Evolutionary conservation across 2,329 filamentous ascomycete species (phyloP).

Genomic region (Talaromyces pinophilus): DNA sequence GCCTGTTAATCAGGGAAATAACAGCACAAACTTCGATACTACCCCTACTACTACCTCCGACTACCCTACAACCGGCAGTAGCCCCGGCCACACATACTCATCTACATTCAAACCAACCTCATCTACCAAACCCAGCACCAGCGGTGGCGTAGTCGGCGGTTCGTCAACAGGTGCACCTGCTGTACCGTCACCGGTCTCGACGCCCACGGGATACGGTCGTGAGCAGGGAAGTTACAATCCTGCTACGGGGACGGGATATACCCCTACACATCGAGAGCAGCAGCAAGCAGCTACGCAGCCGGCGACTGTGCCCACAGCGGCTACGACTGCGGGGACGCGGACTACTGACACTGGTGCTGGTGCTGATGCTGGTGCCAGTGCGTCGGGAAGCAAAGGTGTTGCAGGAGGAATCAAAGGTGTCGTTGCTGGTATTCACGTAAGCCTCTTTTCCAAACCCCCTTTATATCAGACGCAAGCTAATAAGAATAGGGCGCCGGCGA

Average conservation of each 20-base stretch:
- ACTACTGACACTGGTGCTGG: not conserved
- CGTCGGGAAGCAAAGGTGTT: conserved; percentile 17
- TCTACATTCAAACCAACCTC: not conserved
- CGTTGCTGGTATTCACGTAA: conserved; percentile 40
- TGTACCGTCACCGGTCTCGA: conserved; percentile 28
- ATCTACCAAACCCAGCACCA: not conserved
- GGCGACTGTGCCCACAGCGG: not conserved
- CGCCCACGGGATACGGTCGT: conserved; percentile 12
- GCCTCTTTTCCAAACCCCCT: conserved; percentile 13
- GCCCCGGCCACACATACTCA: not conserved
- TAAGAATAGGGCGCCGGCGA: conserved; percentile 42
- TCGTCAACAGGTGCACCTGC: conserved; percentile 36
- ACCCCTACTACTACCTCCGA: not conserved
- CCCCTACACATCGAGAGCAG: not conserved
- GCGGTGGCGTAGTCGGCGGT: conserved; percentile 26
- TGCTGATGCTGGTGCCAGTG: not conserved
- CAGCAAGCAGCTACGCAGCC: conserved; percentile 3
- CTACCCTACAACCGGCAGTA: not conserved
- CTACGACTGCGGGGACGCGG: not conserved
- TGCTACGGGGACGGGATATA: conserved; percentile 29
- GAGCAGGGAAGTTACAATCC: conserved; percentile 30
- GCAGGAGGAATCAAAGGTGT: conserved; percentile 32
- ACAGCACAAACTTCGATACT: not conserved
- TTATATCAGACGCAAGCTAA: not conserved
- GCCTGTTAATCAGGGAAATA: not conserved